These are phyloP conservation scores for Mortierella sp. DNA, from an alignment of 371 early-diverging fungal species.

Conservation along the genomic window DNA sequence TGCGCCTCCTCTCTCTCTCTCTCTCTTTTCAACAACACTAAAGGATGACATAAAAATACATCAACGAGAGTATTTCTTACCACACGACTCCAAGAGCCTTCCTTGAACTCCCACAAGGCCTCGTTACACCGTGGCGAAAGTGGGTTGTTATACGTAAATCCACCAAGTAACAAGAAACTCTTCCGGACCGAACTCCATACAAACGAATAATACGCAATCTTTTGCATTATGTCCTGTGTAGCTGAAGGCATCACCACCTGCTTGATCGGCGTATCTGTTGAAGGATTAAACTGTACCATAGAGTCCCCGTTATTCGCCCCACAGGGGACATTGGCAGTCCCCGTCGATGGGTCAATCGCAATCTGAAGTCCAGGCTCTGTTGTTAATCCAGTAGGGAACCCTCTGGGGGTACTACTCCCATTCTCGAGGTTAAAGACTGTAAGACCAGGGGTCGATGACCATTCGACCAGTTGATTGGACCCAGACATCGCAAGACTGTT, in stretches of 20 bases:
- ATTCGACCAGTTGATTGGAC: neutral
- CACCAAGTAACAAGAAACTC: neutral
- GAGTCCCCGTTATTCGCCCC: neutral
- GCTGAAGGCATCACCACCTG: neutral
- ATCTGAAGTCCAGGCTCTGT: neutral
- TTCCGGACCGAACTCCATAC: neutral
- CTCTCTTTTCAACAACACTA: neutral
- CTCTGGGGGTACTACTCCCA: neutral
- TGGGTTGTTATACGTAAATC: neutral
- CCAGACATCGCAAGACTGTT: neutral
- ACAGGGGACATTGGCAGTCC: neutral
- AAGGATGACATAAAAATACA: neutral
- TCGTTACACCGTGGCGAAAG: neutral
- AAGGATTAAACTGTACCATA: neutral
- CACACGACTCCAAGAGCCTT: neutral
- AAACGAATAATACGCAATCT: neutral
- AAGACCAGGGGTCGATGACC: neutral
- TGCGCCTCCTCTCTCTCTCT: neutral
- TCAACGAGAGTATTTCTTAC: neutral
- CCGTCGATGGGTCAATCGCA: neutral
- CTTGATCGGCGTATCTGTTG: neutral
- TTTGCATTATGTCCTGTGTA: neutral
- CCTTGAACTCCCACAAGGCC: neutral
- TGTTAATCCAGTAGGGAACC: neutral
- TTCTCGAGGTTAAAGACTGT: neutral